Conservation (phyloP, 495 filamentous ascomycete genomes). For the Neurospora pannonica region DNA sequence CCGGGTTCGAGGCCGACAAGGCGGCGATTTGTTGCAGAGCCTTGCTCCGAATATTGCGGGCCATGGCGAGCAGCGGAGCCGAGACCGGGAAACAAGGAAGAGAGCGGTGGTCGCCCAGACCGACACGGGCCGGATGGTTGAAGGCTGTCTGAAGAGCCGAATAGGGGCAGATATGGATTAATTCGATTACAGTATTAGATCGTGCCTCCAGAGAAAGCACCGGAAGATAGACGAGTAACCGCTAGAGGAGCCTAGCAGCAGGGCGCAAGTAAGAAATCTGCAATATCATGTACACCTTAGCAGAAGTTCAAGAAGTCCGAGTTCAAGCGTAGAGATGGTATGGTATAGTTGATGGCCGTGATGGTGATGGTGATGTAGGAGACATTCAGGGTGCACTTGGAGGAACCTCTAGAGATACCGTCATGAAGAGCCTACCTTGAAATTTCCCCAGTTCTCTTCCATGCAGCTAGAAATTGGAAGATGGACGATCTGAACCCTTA, state of each 20-base stretch:
- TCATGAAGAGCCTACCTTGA: not conserved
- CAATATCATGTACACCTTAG: not conserved
- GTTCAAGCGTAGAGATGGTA: not conserved
- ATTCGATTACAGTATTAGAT: not conserved
- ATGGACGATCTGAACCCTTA: not conserved
- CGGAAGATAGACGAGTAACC: not conserved
- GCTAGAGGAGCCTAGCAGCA: not conserved
- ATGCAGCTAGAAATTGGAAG: not conserved
- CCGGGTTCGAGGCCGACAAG: slow-evolving; percentile 44
- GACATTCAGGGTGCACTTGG: not conserved
- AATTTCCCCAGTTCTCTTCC: not conserved
- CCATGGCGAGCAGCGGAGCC: slow-evolving; percentile 19
- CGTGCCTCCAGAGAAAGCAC: not conserved
- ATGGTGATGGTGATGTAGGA: too few relatives aligned
- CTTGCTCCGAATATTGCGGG: slow-evolving; percentile 46
- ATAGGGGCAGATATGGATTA: not conserved
- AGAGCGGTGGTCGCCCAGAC: not conserved
- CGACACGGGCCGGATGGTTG: not conserved
- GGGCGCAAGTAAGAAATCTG: not conserved
- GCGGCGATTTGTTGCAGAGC: slow-evolving; percentile 66
- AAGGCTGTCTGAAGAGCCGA: not conserved
- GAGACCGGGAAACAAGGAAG: not conserved
- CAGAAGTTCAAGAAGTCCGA: not conserved
- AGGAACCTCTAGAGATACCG: not conserved
- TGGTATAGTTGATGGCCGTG: too few relatives aligned